Base-by-base conservation (phyloP, 2,329 filamentous ascomycete genomes). In the Talaromyces piceae region DNA sequence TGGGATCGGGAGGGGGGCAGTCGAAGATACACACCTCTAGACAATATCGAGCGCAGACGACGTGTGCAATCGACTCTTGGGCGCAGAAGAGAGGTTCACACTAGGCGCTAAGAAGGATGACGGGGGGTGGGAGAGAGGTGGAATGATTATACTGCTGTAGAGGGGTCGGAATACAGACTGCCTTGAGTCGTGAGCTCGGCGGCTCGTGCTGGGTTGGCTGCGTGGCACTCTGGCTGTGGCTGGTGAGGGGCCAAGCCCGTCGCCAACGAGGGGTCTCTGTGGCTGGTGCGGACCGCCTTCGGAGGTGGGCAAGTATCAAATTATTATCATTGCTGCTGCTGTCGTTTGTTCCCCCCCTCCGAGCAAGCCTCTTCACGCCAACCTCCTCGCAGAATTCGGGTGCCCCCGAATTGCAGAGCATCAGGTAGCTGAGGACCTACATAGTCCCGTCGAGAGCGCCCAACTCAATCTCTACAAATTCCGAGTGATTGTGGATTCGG, bases 1-100 rank as follows among this genome's bases (percentile, higher is more conserved):
- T 20, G 33, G 33, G 33, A 37, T 20, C 33, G 65, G 66, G 61
- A 63, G 63, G 67, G 66, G 63, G 65, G 66, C 64, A 65, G 33
- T 18, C 33, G 33, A 18, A 20, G 16, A 20, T 5, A 37, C 33
- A 37, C 33, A 37, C 33, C 33, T 37, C 33, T 18, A 44, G 20
- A 25, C 20, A 45, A 16, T 45, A n/a, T 28, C 16, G 41, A 28
- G 26, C 23, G 22, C 22, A 45, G 41, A 28, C 22, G 41, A 22
- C 41, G 41, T 16, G 16, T 37, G 33, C 16, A 37, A 20, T 20
- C 33, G 41, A 18, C 26, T 45, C 41, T 45, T n/a, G 20, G 41
- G 22, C 41, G 41, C 41, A 26, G 22, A 12, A 18, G 12, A 11
- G 16, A 22, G 20, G 20, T 18, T 37, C 33, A 18, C 33, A 37